Conservation (phyloP, 2,329 filamentous ascomycete species). For the Colletotrichum cordylinicola region DNA sequence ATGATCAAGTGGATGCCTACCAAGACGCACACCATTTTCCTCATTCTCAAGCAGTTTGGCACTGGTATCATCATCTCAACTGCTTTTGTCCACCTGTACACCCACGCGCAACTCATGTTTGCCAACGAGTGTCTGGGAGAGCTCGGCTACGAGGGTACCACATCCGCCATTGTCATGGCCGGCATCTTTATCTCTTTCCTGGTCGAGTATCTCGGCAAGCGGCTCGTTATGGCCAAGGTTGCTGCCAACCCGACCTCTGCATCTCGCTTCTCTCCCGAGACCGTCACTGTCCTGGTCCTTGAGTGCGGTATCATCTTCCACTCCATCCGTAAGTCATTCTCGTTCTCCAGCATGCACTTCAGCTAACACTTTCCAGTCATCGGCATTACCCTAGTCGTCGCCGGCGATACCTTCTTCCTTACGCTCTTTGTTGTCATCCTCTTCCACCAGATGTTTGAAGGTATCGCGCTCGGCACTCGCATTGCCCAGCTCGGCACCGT, state of each 20-base stretch:
- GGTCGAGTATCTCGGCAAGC: conserved; percentile 70
- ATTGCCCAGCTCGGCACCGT: conserved; percentile 64
- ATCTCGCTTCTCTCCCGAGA: conserved; percentile 43
- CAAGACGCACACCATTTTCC: conserved; percentile 57
- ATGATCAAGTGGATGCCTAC: conserved; percentile 62
- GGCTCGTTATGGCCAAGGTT: conserved; percentile 50
- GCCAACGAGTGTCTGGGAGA: conserved; percentile 70
- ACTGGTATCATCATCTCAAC: conserved; percentile 77
- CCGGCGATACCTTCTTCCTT: conserved; percentile 60
- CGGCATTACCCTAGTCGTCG: conserved; percentile 67
- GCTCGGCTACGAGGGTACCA: conserved; percentile 71
- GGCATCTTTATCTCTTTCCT: conserved; percentile 76
- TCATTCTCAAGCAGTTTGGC: conserved; percentile 75
- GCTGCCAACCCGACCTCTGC: conserved; percentile 28
- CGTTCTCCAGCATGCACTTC: not conserved
- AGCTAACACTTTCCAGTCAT: conserved; percentile 52
- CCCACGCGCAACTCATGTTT: conserved; percentile 77
- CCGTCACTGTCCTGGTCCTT: conserved; percentile 70
- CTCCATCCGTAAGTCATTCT: conserved; percentile 61
- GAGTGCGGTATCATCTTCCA: conserved; percentile 80
- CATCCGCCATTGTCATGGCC: conserved; percentile 75
- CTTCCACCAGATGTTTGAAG: conserved; percentile 82
- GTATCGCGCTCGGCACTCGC: conserved; percentile 73
- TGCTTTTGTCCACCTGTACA: conserved; percentile 74
- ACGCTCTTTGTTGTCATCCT: conserved; percentile 72